Evolutionary conservation across 225 moss, liverwort and hornwort species (phyloP).

Genomic region (Marchantia paleacea): DNA sequence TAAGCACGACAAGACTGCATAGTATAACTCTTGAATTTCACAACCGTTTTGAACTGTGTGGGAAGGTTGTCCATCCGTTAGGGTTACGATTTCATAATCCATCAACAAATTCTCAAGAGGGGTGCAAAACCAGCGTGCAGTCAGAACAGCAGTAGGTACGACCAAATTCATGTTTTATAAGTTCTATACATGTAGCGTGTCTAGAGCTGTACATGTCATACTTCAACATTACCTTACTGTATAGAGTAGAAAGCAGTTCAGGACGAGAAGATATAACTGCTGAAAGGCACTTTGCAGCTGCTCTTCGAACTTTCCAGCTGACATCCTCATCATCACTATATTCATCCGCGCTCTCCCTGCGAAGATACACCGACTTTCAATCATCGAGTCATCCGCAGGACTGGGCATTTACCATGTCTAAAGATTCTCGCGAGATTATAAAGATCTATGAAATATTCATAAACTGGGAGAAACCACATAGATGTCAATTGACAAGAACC

Average conservation of each 20-base stretch:
- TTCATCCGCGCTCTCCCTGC: conserved; percentile 97
- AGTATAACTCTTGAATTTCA: background rate
- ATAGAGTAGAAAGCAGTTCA: conserved; percentile 78
- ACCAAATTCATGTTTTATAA: background rate
- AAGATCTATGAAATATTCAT: background rate
- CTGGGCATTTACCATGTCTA: background rate
- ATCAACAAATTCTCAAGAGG: background rate
- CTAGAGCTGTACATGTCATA: background rate
- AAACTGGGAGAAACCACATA: background rate
- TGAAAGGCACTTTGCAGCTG: conserved; percentile 89
- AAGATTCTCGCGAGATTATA: background rate
- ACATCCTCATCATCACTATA: conserved; percentile 99
- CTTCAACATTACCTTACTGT: conserved; percentile 53
- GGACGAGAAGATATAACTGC: conserved; percentile 94
- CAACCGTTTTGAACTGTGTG: background rate
- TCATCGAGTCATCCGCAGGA: background rate
- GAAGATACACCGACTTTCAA: background rate
- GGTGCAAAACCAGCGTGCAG: background rate
- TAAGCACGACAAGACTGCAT: too few relatives aligned
- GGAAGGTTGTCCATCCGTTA: background rate
- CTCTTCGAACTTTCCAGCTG: conserved; percentile 98
- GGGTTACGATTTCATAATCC: background rate
- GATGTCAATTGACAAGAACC: background rate
- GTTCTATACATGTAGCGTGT: background rate
- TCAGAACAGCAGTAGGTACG: background rate